A percentile compares a stretch with the other conserved stretches of the same genome.
Conservation (phyloP, 2,329 filamentous ascomycete genomes). For the Cytospora schulzeri region DNA sequence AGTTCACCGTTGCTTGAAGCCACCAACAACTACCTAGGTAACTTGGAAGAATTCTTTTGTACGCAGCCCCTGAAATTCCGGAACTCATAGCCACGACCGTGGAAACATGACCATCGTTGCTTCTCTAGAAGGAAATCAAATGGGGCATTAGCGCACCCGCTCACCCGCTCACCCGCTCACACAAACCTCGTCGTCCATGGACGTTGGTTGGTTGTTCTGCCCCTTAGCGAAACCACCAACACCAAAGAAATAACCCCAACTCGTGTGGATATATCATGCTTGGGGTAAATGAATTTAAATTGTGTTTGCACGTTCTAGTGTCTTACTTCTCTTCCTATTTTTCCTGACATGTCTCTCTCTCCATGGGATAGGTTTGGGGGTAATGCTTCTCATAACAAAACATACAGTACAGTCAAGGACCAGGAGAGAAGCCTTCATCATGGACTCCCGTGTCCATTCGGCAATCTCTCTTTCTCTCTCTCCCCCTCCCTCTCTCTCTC, state of each 20-base stretch:
- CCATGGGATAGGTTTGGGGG: conserved; percentile 1
- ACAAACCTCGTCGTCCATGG: too few relatives aligned
- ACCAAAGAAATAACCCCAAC: background rate
- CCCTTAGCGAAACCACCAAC: background rate
- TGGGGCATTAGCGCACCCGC: too few relatives aligned
- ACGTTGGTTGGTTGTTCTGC: background rate
- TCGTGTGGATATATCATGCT: background rate
- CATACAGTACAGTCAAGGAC: background rate
- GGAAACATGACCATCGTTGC: background rate
- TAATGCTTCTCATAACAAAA: conserved; percentile 16
- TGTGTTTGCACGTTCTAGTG: conserved; percentile 22
- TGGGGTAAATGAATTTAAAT: background rate
- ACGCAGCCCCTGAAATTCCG: background rate
- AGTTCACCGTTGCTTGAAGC: too few relatives aligned
- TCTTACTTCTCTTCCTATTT: conserved; percentile 16
- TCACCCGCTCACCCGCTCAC: too few relatives aligned
- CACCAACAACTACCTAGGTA: background rate
- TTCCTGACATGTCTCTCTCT: conserved; percentile 11
- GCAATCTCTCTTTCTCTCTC: conserved; percentile 4
- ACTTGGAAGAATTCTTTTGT: background rate
- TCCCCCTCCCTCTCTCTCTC: conserved; percentile 2
- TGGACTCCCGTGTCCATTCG: background rate
- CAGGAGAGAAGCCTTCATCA: conserved; percentile 7
- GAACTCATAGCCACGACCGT: background rate
- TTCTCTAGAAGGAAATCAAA: background rate